phyloP scores from a whole-genome alignment of 2,329 filamentous ascomycete genomes.

The Colletotrichum echinochloae region DNA sequence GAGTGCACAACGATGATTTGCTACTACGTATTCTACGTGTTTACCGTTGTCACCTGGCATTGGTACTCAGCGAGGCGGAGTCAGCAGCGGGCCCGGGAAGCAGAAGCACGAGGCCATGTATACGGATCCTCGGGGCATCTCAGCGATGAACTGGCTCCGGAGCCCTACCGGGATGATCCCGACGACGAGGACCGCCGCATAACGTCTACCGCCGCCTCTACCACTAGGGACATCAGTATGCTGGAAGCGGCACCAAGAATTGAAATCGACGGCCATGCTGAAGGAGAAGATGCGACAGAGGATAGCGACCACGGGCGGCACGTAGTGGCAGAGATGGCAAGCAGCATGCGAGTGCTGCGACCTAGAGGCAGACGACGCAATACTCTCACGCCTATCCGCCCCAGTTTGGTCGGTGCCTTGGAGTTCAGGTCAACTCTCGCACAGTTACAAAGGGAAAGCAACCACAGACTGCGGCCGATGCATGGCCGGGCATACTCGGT shows the following conservation, averaged over 20 bases:
- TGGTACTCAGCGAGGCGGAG: slow-evolving; percentile 79
- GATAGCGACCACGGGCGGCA: slow-evolving; percentile 70
- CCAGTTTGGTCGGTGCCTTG: slow-evolving; percentile 91
- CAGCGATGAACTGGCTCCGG: slow-evolving; percentile 65
- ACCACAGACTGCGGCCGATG: slow-evolving; percentile 77
- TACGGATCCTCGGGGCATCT: slow-evolving; percentile 66
- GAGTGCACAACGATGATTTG: slow-evolving; percentile 91
- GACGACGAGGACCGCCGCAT: slow-evolving; percentile 52
- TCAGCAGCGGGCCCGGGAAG: slow-evolving; percentile 72
- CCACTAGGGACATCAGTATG: slow-evolving; percentile 54
- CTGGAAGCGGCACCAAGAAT: slow-evolving; percentile 62
- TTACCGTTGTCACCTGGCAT: slow-evolving; percentile 91
- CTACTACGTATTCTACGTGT: slow-evolving; percentile 91
- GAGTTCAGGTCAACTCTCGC: slow-evolving; percentile 93
- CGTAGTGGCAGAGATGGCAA: slow-evolving; percentile 85
- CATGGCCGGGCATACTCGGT: slow-evolving; percentile 68
- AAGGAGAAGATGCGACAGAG: slow-evolving; percentile 57
- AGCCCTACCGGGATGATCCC: slow-evolving; percentile 74
- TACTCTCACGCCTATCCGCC: slow-evolving; percentile 87
- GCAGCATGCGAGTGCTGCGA: slow-evolving; percentile 90
- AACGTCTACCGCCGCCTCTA: slow-evolving; percentile 36
- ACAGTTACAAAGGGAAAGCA: slow-evolving; percentile 86
- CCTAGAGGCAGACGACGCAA: slow-evolving; percentile 74
- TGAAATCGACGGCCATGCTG: slow-evolving; percentile 56
- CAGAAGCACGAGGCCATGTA: slow-evolving; percentile 80